These are phyloP conservation scores for Secale cereale DNA, from an alignment of 176 grass and related monocot species.

Conservation along the genomic window DNA sequence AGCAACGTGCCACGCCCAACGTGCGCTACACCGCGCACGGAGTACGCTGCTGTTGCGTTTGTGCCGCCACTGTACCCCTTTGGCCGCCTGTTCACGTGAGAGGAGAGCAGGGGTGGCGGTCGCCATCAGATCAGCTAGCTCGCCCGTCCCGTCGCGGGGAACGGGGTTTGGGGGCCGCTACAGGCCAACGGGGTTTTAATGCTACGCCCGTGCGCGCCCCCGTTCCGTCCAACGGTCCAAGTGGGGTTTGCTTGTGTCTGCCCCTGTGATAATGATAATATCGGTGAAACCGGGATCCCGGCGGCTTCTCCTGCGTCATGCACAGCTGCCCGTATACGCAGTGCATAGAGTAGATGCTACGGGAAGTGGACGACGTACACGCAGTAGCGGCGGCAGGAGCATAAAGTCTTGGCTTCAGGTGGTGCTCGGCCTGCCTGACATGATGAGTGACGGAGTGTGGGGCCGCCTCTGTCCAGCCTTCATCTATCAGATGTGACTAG, in stretches of 20 bases:
- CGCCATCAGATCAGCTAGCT: neutral
- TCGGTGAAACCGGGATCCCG: neutral
- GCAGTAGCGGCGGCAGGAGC: neutral
- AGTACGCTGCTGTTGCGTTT: neutral
- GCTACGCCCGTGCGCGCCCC: slow-evolving; percentile 10
- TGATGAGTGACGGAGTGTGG: neutral
- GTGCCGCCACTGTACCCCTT: neutral
- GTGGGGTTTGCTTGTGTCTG: no score
- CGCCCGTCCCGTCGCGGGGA: neutral
- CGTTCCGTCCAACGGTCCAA: neutral
- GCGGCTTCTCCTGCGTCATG: neutral
- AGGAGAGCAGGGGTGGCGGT: neutral
- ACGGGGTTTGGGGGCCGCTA: neutral
- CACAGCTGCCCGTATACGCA: no score
- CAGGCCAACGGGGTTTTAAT: slow-evolving; percentile 25
- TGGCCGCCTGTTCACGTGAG: slow-evolving; percentile 10
- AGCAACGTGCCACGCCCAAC: neutral
- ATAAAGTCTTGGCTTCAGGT: slow-evolving; percentile 9
- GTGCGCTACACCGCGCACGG: neutral
- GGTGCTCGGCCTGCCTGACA: neutral
- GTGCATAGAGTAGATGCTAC: neutral
- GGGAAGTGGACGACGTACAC: slow-evolving; percentile 3
- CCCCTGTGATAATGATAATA: no score
- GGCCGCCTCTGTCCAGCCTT: neutral
- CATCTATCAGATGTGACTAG: neutral